phyloP scores from a whole-genome alignment of 2,329 filamentous ascomycete species.

The Trichophyton simii region DNA sequence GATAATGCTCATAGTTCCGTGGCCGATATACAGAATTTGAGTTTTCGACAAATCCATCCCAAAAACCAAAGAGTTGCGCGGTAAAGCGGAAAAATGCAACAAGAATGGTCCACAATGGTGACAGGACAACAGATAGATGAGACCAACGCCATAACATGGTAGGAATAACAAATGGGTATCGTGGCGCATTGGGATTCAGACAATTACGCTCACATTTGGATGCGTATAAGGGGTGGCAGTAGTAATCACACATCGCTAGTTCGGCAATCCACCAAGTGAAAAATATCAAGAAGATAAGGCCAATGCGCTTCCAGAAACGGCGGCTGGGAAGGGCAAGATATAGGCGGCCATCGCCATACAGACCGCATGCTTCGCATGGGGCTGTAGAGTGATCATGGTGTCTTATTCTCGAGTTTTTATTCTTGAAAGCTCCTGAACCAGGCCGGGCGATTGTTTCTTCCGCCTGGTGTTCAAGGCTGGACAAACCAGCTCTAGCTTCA shows the following conservation, averaged over 20 bases:
- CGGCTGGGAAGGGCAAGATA: slow-evolving; percentile 26
- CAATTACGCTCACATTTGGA: slow-evolving; percentile 39
- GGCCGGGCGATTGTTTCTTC: slow-evolving; percentile 8
- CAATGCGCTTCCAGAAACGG: slow-evolving; percentile 26
- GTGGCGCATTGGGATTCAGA: slow-evolving; percentile 40
- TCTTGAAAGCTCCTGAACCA: slow-evolving; percentile 12
- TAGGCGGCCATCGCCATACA: slow-evolving; percentile 18
- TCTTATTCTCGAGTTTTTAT: slow-evolving; percentile 4
- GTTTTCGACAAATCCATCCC: slow-evolving; percentile 32
- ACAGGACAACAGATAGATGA: slow-evolving; percentile 19
- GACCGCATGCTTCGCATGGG: slow-evolving; percentile 17
- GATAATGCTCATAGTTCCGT: neutral
- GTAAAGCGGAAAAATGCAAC: slow-evolving; percentile 22
- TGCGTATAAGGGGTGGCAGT: slow-evolving; percentile 40
- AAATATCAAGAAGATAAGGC: slow-evolving; percentile 29
- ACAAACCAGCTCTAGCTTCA: slow-evolving; percentile 29
- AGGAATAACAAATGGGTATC: slow-evolving; percentile 44
- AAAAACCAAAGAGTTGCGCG: slow-evolving; percentile 28
- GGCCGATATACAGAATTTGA: neutral
- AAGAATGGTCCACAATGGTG: slow-evolving; percentile 21
- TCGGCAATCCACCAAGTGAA: slow-evolving; percentile 40
- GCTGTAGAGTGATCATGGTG: slow-evolving; percentile 10
- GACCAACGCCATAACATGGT: slow-evolving; percentile 42
- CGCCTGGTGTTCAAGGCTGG: slow-evolving; percentile 28
- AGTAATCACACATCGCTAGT: slow-evolving; percentile 37